Percentiles rank a stretch among this genome's conserved stretches.
These are phyloP conservation scores for Pythium plurisporium DNA, from an alignment of 352 stramenopile genomes.

Conservation along the genomic window DNA sequence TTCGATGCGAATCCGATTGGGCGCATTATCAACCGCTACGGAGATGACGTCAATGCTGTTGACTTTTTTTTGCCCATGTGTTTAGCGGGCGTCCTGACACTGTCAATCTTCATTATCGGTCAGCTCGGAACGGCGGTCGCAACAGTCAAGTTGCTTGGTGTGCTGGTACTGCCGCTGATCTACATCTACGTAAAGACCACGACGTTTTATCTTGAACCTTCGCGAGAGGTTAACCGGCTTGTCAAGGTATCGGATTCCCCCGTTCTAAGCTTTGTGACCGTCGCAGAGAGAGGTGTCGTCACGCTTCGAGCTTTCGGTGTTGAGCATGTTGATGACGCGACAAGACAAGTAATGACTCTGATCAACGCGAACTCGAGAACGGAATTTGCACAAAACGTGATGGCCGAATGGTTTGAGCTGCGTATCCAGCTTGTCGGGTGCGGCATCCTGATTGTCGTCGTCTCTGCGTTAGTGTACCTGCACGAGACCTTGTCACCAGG, in stretches of 20 bases:
- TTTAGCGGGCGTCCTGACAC: conserved; percentile 48
- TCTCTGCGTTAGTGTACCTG: conserved; percentile 32
- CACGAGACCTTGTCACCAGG: conserved; percentile 39
- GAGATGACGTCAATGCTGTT: conserved; percentile 86
- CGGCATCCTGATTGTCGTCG: conserved; percentile 32
- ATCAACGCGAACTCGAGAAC: conserved; percentile 29
- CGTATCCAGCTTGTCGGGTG: conserved; percentile 50
- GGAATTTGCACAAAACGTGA: conserved; percentile 26
- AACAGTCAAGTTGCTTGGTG: conserved; percentile 69
- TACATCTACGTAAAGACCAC: conserved; percentile 69
- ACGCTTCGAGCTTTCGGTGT: conserved; percentile 35
- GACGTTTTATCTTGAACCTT: conserved; percentile 35
- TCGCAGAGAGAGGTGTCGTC: conserved; percentile 27
- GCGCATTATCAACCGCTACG: conserved; percentile 89
- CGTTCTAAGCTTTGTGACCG: conserved; percentile 31
- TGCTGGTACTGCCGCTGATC: conserved; percentile 76
- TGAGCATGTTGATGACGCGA: conserved; percentile 13
- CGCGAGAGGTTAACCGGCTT: conserved; percentile 39
- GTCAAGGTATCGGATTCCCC: conserved; percentile 35
- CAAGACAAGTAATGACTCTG: conserved; percentile 22
- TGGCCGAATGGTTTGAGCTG: conserved; percentile 39
- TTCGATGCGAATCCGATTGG: conserved; percentile 91
- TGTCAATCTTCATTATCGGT: conserved; percentile 74
- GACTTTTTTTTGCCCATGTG: conserved; percentile 70
- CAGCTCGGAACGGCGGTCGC: conserved; percentile 73